A percentile compares a stretch with the other conserved stretches of the same genome.
These are phyloP conservation scores for Phytophthora quininea DNA, from an alignment of 352 stramenopile species.

Conservation along the genomic window DNA sequence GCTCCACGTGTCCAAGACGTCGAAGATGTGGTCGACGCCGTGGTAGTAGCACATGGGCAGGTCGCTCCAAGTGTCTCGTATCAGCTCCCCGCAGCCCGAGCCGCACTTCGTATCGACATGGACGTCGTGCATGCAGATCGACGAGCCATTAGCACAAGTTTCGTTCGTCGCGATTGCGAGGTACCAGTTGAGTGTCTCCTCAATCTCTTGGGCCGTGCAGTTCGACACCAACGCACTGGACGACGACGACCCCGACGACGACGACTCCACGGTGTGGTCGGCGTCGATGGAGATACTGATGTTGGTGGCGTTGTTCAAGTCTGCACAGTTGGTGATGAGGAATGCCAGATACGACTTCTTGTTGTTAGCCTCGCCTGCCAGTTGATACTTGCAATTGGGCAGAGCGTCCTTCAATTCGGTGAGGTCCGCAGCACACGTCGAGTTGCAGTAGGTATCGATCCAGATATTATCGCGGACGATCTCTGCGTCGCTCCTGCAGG, in stretches of 20 bases:
- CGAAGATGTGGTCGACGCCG: slow-evolving; percentile 1
- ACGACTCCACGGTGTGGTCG: slow-evolving; percentile 3
- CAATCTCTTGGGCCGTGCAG: slow-evolving; percentile 18
- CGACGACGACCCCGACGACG: no score
- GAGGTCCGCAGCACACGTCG: slow-evolving; percentile 26
- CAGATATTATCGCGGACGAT: slow-evolving; percentile 32
- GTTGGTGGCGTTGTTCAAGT: slow-evolving; percentile 11
- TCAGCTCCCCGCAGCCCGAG: slow-evolving; percentile 9
- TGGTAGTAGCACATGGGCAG: slow-evolving; percentile 19
- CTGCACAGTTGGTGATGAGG: slow-evolving; percentile 17
- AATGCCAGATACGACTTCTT: slow-evolving; percentile 33
- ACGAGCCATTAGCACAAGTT: slow-evolving; percentile 13
- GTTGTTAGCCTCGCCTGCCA: slow-evolving; percentile 24
- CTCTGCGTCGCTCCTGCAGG: slow-evolving; percentile 16
- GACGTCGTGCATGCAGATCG: slow-evolving; percentile 18
- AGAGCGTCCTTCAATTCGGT: slow-evolving; percentile 22
- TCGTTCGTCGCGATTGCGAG: slow-evolving; percentile 14
- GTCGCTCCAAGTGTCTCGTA: slow-evolving; percentile 4
- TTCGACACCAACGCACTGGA: slow-evolving; percentile 9
- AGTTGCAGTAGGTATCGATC: slow-evolving; percentile 39
- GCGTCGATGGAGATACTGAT: slow-evolving; percentile 14
- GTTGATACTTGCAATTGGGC: slow-evolving; percentile 37
- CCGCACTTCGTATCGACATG: slow-evolving; percentile 13
- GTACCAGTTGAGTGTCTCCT: slow-evolving; percentile 17
- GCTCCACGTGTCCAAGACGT: no score